A percentile compares a stretch with the other conserved stretches of the same genome.
These are phyloP conservation scores for Apodospora peruviana DNA, from an alignment of 495 filamentous ascomycete genomes.

Conservation along the genomic window DNA sequence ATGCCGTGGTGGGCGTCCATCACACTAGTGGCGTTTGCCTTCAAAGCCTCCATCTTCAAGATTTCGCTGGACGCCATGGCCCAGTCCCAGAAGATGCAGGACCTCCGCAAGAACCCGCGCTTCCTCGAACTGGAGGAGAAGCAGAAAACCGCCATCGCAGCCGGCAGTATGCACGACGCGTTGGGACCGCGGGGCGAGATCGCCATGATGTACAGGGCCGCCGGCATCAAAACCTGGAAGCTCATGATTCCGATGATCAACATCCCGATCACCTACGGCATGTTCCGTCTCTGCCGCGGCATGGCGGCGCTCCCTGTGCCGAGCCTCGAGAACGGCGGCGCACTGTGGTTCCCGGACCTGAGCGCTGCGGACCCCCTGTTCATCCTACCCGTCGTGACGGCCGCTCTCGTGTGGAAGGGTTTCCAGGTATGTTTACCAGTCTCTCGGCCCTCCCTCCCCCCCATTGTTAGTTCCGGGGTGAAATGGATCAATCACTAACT, in stretches of 20 bases:
- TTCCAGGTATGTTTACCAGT: slow-evolving; percentile 48
- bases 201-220: slow-evolving; percentile 36
- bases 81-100: slow-evolving; percentile 49
- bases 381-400: slow-evolving; percentile 58
- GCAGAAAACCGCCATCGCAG: slow-evolving; percentile 38
- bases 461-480: not conserved
- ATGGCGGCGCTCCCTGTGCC: slow-evolving; percentile 80
- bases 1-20: slow-evolving; percentile 82
- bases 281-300: slow-evolving; percentile 66
- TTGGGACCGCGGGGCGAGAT: slow-evolving; percentile 43
- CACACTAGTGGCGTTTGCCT: slow-evolving; percentile 51
- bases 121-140: slow-evolving; percentile 39
- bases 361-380: slow-evolving; percentile 70
- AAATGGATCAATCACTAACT: slow-evolving; percentile 1
- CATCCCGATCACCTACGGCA: slow-evolving; percentile 68
- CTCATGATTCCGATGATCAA: slow-evolving; percentile 57
- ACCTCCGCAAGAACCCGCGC: slow-evolving; percentile 42
- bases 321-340: slow-evolving; percentile 59
- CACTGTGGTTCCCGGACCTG: slow-evolving; percentile 75
- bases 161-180: slow-evolving; percentile 37
- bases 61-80: slow-evolving; percentile 56
- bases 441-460: not conserved
- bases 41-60: slow-evolving; percentile 62
- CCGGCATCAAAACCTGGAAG: slow-evolving; percentile 50
- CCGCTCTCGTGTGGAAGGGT: slow-evolving; percentile 44